Percentiles rank a stretch among this genome's conserved stretches.
Conservation (phyloP, 306 rosid genomes). For the Citrullus mucosospermus region DNA sequence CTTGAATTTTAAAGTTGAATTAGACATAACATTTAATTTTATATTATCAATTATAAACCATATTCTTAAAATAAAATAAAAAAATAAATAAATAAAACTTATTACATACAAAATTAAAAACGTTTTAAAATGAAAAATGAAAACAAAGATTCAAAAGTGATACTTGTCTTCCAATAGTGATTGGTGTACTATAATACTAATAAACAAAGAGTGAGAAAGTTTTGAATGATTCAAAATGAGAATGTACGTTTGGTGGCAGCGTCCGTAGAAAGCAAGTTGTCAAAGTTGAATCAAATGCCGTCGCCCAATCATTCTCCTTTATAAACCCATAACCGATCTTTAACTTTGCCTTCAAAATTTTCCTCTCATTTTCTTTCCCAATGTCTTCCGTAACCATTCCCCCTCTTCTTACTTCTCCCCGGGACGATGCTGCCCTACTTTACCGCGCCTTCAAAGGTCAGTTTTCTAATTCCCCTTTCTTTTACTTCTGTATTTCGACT, state of each 20-base stretch:
- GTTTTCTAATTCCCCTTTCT: background rate
- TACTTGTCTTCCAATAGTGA: no score
- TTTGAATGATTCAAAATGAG: background rate
- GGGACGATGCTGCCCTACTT: conserved; percentile 57
- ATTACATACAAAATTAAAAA: no score
- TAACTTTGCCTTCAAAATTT: background rate
- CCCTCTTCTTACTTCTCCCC: conserved; percentile 47
- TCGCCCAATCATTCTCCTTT: background rate
- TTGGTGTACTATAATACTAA: no score
- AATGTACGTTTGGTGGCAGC: background rate
- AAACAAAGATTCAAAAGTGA: no score
- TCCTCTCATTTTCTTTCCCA: background rate
- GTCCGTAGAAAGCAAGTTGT: background rate
- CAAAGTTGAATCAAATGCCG: background rate
- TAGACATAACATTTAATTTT: no score
- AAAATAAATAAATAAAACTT: no score
- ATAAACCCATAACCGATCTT: background rate
- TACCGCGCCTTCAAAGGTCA: conserved; percentile 76
- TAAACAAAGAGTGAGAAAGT: no score
- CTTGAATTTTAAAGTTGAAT: no score
- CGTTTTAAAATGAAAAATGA: no score
- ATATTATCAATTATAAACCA: no score
- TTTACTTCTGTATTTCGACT: background rate
- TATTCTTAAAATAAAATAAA: no score
- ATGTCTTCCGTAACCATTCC: conserved; percentile 56